These are phyloP conservation scores for Fraxinus cuspidata DNA, from an alignment of 257 asterid species.

Conservation along the genomic window DNA sequence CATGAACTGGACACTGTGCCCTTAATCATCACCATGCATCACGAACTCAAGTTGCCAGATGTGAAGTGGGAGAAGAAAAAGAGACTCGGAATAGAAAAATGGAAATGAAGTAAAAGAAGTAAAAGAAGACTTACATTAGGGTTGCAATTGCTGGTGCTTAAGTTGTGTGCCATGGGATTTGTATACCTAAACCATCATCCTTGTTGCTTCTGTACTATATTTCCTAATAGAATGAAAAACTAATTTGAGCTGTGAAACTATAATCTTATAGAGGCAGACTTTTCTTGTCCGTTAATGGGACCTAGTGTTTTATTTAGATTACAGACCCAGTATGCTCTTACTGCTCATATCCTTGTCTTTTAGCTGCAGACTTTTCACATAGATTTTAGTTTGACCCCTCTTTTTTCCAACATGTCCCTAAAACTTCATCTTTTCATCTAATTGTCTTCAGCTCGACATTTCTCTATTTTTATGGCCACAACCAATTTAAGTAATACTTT, in stretches of 20 bases:
- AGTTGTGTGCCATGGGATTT: background rate
- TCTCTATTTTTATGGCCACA: background rate
- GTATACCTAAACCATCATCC: background rate
- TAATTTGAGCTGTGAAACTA: constrained; percentile 22
- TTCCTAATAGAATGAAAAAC: constrained; percentile 14
- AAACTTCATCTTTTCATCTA: background rate
- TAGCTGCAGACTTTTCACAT: background rate
- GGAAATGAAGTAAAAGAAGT: background rate
- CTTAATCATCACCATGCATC: background rate
- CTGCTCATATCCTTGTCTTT: background rate
- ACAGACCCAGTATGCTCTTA: background rate
- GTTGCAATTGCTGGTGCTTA: background rate
- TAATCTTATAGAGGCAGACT: background rate
- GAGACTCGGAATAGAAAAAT: background rate
- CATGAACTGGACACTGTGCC: background rate
- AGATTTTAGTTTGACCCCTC: background rate
- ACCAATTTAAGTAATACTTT: background rate
- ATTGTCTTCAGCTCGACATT: background rate
- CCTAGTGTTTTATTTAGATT: background rate
- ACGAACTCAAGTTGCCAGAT: constrained; percentile 2
- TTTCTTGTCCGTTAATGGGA: constrained; percentile 14
- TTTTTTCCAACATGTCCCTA: background rate
- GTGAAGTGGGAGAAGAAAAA: constrained; percentile 14
- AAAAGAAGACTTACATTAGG: background rate
- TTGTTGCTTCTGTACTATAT: constrained; percentile 9